Evolutionary conservation across 345 rosid species (phyloP), one percentile per base, ranked within the genome.

Genomic region (Eucalyptus cloeziana): DNA sequence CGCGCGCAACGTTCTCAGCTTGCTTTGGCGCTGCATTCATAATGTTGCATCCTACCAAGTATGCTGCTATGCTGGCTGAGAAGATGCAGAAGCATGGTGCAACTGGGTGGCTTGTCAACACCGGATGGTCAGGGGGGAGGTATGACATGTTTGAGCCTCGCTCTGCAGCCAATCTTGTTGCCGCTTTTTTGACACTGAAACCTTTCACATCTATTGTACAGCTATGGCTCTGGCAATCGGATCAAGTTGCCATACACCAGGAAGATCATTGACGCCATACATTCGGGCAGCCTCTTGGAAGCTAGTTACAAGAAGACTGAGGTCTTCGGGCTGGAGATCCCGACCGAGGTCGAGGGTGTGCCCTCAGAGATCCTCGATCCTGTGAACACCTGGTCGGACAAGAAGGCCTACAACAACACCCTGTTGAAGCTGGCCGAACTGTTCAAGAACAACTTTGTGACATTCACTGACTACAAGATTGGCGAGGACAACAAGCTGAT

Each of bases 21-120:
- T 98, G 99, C 91, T 98, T 98, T 40, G 99, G 99, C 58, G 99
- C 99, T 52, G 99, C 99, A 86, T 98, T 98, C 90, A 96, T 97
- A 87, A 98, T 98, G 99, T 37, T 98, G 93, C 99, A 96, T 88
- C 99, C 99, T 2, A 98, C 99, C n/a, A 98, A 94, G 93, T 97
- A 98, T 87, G 99, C 99, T 9, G 97, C 98, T 87, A 97, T 98
- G 99, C 93, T 97, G 86, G 96, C 99, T 22, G 98, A 98, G 91
- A 98, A 98, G 93, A 98, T 98, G 99, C 93, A 95, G 94, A 92
- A 93, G 89, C 98, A 97, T 88, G 99, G 99, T n/a, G 97, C 99
- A 33, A 96, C 52, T 50, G 7, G 52, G 52, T 50, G 52, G 52
- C 52, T 50, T 7, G 17, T 5, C 52, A 50, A 50, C 52, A 50